A percentile compares a stretch with the other conserved stretches of the same genome.
These are phyloP conservation scores for Eugenia klotzschiana DNA, from an alignment of 441 rosid genomes.

Conservation along the genomic window DNA sequence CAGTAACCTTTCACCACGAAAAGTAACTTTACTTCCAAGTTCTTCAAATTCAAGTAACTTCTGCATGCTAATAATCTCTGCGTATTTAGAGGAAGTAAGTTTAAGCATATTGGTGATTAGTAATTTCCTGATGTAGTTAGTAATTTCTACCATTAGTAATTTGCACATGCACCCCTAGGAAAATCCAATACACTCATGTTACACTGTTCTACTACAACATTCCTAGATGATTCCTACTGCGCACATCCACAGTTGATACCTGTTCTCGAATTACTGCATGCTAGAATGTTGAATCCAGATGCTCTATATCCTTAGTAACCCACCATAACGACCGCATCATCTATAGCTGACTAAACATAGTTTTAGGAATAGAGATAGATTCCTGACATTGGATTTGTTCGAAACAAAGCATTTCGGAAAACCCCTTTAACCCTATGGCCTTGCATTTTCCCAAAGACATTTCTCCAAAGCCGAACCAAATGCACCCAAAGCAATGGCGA, in stretches of 20 bases:
- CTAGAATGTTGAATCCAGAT: not conserved
- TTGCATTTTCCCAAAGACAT: too few relatives aligned
- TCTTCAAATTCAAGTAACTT: not conserved
- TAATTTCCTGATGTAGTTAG: not conserved
- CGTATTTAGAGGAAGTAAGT: not conserved
- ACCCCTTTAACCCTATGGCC: too few relatives aligned
- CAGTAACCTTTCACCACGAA: not conserved
- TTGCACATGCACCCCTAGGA: not conserved
- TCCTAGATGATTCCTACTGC: not conserved
- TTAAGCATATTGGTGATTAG: not conserved
- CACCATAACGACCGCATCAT: not conserved
- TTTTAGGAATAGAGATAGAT: not conserved
- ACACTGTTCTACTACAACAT: not conserved
- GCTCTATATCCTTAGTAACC: not conserved
- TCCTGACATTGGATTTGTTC: not conserved
- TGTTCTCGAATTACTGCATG: not conserved
- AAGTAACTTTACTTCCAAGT: not conserved
- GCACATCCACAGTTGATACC: fast-evolving
- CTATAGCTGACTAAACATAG: not conserved
- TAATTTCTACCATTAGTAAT: not conserved
- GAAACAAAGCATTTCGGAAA: not conserved
- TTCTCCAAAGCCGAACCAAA: too few relatives aligned
- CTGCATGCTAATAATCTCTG: not conserved
- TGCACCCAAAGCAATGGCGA: not conserved
- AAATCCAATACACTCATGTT: not conserved